Base-by-base conservation (phyloP, 2,329 filamentous ascomycete species). In the Aureobasidium lini region DNA sequence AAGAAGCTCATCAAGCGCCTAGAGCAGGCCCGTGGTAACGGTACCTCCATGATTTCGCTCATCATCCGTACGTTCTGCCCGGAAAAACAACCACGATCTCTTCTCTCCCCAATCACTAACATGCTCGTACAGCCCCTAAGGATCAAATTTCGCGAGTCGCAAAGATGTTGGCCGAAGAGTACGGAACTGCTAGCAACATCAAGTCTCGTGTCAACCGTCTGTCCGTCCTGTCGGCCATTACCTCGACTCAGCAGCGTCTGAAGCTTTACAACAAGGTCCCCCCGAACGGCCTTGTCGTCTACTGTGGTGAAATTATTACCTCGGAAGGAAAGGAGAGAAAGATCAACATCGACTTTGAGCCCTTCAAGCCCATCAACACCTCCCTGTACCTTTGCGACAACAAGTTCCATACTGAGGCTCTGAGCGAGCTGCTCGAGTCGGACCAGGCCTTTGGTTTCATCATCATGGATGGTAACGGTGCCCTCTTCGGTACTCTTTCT, bases 361-460 rank as follows among this genome's bases (percentile, higher is more conserved):
- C 94, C 34, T 99, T 99, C 84, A 99, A 99, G 83, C 94, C 94
- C 62, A 99, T 99, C 85, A 99, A 99, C 78, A 99, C 94, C 37
- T 99, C 95, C 46, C 84, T 99, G 48, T 99, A 99, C 76, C 89
- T 99, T 62, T 99, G 94, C 79, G 94, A 99, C 85, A 99, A 99
- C 83, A 99, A 99, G 73, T 99, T 99, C 77, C 94, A 99, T 74
- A 99, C 94, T 60, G 94, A 99, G 77, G 93, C 94, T 16, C 80
- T 99, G 66, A 94, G 92, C 66, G 94, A 99, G 79, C 84, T 99
- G 70, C 87, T 99, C 66, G 94, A 99, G 78, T 96, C 93, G 16
- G 94, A 99, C 74, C 94, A 97, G 78, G 96, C 95, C 77, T 99
- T 99, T 69, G 94, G 94, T 59, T 99, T 99, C 79, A 99, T 99